These are phyloP conservation scores for Parastagonospora nodorum DNA, from an alignment of 2,329 filamentous ascomycete genomes.

Conservation along the genomic window DNA sequence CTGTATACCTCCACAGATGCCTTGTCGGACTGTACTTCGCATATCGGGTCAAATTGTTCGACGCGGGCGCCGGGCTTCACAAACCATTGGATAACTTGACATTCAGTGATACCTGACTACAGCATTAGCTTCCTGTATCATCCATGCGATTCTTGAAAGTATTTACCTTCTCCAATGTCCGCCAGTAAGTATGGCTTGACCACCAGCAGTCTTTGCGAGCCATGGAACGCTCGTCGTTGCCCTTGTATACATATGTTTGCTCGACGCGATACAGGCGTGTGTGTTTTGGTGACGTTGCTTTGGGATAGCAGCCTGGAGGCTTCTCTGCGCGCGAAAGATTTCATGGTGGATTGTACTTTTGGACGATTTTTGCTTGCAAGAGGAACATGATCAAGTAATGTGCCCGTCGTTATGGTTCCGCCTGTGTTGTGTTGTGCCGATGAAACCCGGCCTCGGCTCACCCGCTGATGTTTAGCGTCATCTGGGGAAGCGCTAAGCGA, in stretches of 20 bases:
- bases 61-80: slow-evolving; percentile 93
- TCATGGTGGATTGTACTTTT: slow-evolving; percentile 30
- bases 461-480: slow-evolving; percentile 6
- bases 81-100: slow-evolving; percentile 99
- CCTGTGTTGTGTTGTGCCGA: slow-evolving; percentile 25
- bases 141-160: neutral
- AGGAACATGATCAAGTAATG: slow-evolving; percentile 32
- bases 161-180: slow-evolving; percentile 81
- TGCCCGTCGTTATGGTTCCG: slow-evolving; percentile 16
- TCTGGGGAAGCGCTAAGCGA: slow-evolving; percentile 18
- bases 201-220: slow-evolving; percentile 45
- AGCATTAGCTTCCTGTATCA: slow-evolving; percentile 5
- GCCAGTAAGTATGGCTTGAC: slow-evolving; percentile 82
- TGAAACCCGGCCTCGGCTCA: slow-evolving; percentile 18
- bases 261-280: slow-evolving; percentile 30
- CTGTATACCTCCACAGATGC: slow-evolving; percentile 65
- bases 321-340: slow-evolving; percentile 37
- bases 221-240: slow-evolving; percentile 47
- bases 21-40: slow-evolving; percentile 98
- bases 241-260: slow-evolving; percentile 25
- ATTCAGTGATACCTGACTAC: slow-evolving; percentile 85
- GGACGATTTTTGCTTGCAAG: slow-evolving; percentile 12
- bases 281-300: slow-evolving; percentile 20
- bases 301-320: slow-evolving; percentile 33
- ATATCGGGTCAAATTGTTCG: slow-evolving; percentile 96